phyloP scores from a whole-genome alignment of 2,329 filamentous ascomycete species.

The Tolypocladium tropicale region DNA sequence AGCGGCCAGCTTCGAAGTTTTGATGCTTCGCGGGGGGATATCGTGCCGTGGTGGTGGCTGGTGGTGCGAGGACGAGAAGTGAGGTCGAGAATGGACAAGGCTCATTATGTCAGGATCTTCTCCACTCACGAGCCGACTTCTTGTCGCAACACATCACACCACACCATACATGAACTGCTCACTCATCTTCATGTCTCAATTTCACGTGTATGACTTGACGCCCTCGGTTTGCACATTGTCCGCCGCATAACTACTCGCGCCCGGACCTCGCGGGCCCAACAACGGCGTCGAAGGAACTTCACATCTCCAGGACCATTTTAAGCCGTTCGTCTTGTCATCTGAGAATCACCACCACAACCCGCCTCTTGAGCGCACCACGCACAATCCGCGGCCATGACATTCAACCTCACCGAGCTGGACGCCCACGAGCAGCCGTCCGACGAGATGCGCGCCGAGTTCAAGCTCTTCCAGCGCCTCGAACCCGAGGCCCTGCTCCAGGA shows the following conservation, averaged over 20 bases:
- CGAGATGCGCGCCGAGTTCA: conserved; percentile 61
- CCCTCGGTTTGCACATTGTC: background rate
- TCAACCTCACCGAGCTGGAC: conserved; percentile 43
- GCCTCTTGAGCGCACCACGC: background rate
- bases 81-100: background rate
- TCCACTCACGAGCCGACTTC: background rate
- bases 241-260: background rate
- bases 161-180: background rate
- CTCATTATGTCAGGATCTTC: conserved; percentile 1
- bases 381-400: conserved; percentile 11
- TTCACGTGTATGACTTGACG: background rate
- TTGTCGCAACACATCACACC: background rate
- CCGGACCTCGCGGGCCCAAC: background rate
- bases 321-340: background rate
- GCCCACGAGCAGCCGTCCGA: conserved; percentile 71
- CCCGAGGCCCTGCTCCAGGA: conserved; percentile 39
- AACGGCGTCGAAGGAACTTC: background rate
- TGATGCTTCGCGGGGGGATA: background rate
- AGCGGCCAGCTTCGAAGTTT: background rate
- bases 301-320: background rate
- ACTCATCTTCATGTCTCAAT: background rate
- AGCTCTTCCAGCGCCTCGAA: conserved; percentile 56
- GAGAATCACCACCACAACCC: background rate
- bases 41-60: background rate
- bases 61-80: background rate